Conservation (phyloP, 495 filamentous ascomycete genomes). For the Friedmanniomyces simplex region DNA sequence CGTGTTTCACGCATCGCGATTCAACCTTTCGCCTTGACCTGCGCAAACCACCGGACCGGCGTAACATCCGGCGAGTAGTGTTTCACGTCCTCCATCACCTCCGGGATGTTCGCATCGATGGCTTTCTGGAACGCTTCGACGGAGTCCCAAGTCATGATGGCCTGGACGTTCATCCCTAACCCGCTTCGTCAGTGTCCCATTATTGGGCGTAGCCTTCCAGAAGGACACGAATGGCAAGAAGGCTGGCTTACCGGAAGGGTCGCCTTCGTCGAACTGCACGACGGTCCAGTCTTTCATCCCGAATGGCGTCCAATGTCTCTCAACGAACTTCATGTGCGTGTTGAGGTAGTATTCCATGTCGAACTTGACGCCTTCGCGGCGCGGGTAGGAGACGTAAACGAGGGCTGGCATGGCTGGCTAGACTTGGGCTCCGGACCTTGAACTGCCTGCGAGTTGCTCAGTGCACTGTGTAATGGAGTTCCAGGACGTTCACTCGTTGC, state of each 20-base stretch:
- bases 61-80: constrained; percentile 17
- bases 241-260: constrained; percentile 6
- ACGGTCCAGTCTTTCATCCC: constrained; percentile 19
- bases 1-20: not conserved
- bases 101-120: constrained; percentile 8
- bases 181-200: not conserved
- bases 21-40: constrained; percentile 4
- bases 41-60: constrained; percentile 10
- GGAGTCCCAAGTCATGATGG: constrained; percentile 21
- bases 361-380: constrained; percentile 19
- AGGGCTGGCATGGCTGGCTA: constrained; percentile 9
- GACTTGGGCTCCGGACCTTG: not conserved
- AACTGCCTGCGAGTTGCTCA: not conserved
- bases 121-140: constrained; percentile 17
- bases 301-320: constrained; percentile 17
- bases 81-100: constrained; percentile 20
- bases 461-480: too few relatives aligned
- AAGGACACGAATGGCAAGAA: not conserved
- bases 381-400: constrained; percentile 20
- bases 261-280: constrained; percentile 1
- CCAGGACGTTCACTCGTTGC: too few relatives aligned
- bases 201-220: too few relatives aligned
- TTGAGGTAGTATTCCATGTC: constrained; percentile 25
- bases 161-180: constrained; percentile 9
- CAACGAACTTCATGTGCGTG: constrained; percentile 24